Evolutionary conservation across 2,329 filamentous ascomycete species (phyloP).

Genomic region (Aspergillus unguis): DNA sequence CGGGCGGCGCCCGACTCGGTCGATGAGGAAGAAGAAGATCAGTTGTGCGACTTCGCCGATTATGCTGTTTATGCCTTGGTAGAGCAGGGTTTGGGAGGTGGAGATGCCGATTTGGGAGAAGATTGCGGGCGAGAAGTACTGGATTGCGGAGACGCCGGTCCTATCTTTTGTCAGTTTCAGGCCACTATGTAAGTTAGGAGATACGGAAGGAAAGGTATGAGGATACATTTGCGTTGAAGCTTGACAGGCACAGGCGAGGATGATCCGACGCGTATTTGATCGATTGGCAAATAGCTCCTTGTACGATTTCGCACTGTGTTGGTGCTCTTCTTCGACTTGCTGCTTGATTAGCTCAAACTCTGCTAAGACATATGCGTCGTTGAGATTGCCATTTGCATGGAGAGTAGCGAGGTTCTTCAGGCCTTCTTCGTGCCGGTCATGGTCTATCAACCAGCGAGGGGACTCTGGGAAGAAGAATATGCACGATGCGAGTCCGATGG

Average conservation of each 20-base stretch:
- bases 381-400: constrained; percentile 7
- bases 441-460: constrained; percentile 9
- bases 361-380: constrained; percentile 4
- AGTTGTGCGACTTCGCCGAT: constrained; percentile 12
- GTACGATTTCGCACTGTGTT: constrained; percentile 7
- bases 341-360: constrained; percentile 10
- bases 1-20: constrained; percentile 6
- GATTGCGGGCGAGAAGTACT: constrained; percentile 10
- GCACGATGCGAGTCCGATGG: constrained; percentile 8
- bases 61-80: constrained; percentile 9
- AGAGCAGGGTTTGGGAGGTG: constrained; percentile 5
- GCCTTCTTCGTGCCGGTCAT: constrained; percentile 9
- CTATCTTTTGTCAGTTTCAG: neutral
- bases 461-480: constrained; percentile 11
- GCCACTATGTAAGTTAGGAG: neutral
- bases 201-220: no score
- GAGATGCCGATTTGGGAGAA: constrained; percentile 10
- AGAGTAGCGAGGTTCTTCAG: constrained; percentile 1
- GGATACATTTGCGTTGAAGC: constrained; percentile 6
- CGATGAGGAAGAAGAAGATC: constrained; percentile 12
- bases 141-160: constrained; percentile 10
- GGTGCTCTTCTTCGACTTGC: constrained; percentile 9
- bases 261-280: constrained; percentile 8
- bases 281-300: constrained; percentile 8
- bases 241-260: constrained; percentile 9